These are phyloP conservation scores for Linum tenue DNA, from an alignment of 345 rosid species.

Conservation along the genomic window DNA sequence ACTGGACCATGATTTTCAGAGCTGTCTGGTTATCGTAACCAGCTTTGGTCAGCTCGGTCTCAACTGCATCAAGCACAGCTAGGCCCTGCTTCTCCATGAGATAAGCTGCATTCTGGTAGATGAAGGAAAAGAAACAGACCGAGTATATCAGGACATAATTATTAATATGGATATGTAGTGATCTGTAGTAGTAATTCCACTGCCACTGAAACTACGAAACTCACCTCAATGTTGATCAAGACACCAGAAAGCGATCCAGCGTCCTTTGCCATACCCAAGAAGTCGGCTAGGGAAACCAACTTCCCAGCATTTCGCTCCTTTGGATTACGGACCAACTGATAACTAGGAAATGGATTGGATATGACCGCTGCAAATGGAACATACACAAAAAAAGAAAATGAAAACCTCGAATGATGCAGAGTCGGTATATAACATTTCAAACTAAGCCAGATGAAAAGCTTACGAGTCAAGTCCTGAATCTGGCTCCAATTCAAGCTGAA, in stretches of 20 bases:
- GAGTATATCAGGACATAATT: background rate
- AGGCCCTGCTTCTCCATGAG: slow-evolving; percentile 47
- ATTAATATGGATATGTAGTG: background rate
- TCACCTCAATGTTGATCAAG: slow-evolving; percentile 78
- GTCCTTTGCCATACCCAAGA: slow-evolving; percentile 54
- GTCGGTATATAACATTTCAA: background rate
- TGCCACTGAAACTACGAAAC: slow-evolving; percentile 9
- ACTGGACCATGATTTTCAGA: slow-evolving; percentile 68
- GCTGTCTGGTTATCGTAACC: slow-evolving; percentile 44
- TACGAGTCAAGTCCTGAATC: slow-evolving; percentile 53
- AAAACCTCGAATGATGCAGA: background rate
- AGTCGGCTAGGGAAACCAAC: slow-evolving; percentile 43
- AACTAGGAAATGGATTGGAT: slow-evolving; percentile 35
- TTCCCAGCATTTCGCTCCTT: slow-evolving; percentile 35
- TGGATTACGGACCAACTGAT: slow-evolving; percentile 46
- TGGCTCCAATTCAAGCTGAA: slow-evolving; percentile 62
- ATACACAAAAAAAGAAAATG: background rate
- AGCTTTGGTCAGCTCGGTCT: slow-evolving; percentile 43
- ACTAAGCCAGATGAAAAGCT: slow-evolving; percentile 20
- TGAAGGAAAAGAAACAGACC: background rate
- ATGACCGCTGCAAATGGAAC: slow-evolving; percentile 44
- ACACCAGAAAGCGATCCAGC: slow-evolving; percentile 60
- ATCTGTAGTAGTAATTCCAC: background rate
- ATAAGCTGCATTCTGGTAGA: slow-evolving; percentile 64
- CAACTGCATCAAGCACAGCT: slow-evolving; percentile 47